Evolutionary conservation across 2,329 filamentous ascomycete genomes (phyloP).

Genomic region (Cladosporium phlei): DNA sequence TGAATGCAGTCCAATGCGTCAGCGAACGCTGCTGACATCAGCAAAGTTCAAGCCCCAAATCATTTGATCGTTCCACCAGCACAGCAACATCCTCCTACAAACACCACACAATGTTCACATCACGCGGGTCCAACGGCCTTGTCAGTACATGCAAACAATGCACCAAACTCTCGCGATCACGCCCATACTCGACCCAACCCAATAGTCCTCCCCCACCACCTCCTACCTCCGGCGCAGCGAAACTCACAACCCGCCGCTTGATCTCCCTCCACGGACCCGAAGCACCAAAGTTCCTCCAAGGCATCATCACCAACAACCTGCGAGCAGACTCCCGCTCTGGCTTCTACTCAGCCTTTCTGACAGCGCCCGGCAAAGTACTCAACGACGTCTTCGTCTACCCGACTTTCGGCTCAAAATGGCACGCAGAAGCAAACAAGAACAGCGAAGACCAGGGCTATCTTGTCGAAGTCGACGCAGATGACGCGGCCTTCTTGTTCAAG

Average conservation of each 20-base stretch:
- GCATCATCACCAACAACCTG: conserved; percentile 73
- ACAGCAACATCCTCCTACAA: background rate
- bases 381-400: conserved; percentile 90
- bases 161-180: background rate
- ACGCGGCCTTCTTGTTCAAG: conserved; percentile 58
- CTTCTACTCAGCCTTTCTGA: conserved; percentile 81
- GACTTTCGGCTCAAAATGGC: conserved; percentile 36
- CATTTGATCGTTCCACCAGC: background rate
- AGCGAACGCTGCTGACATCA: conserved; percentile 9
- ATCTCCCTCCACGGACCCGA: conserved; percentile 76
- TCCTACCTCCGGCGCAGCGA: conserved; percentile 47
- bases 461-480: conserved; percentile 73
- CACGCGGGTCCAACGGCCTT: background rate
- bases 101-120: conserved; percentile 4
- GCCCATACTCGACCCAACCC: conserved; percentile 5
- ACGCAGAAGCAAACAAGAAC: conserved; percentile 21
- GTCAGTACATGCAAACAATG: background rate
- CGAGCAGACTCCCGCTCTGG: conserved; percentile 47
- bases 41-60: background rate
- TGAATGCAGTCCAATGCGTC: too few relatives aligned
- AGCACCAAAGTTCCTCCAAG: conserved; percentile 79
- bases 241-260: conserved; percentile 68
- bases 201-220: conserved; percentile 39
- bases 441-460: conserved; percentile 56
- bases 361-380: conserved; percentile 72